Conservation (phyloP, 768 basidiomycete genomes). For the Hygrophorus pudorinus region DNA sequence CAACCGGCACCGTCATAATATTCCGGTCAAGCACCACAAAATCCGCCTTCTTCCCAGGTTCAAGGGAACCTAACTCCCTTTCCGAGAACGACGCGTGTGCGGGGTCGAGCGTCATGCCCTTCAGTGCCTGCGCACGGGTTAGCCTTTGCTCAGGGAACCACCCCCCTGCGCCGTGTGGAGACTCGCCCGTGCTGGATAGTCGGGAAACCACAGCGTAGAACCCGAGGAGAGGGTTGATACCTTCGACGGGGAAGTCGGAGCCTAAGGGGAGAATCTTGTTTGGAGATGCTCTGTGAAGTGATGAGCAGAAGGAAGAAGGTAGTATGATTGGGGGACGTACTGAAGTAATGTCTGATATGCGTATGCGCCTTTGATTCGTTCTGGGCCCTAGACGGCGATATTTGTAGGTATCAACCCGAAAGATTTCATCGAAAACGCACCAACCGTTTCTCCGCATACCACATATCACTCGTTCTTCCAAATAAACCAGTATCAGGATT, state of each 20-base stretch:
- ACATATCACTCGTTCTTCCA: slow-evolving; percentile 78
- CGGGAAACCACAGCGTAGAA: slow-evolving; percentile 87
- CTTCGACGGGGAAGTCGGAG: slow-evolving; percentile 91
- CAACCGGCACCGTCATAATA: slow-evolving; percentile 52
- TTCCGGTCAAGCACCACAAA: slow-evolving; percentile 77
- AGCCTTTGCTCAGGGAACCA: slow-evolving; percentile 79
- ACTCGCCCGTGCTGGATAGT: slow-evolving; percentile 53
- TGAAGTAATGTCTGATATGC: slow-evolving; percentile 73
- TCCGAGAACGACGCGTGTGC: slow-evolving; percentile 85
- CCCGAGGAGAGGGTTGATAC: slow-evolving; percentile 78
- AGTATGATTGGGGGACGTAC: slow-evolving; percentile 28
- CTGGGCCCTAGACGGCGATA: slow-evolving; percentile 44
- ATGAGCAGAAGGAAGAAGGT: not conserved
- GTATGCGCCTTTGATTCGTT: slow-evolving; percentile 81
- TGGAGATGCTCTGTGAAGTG: slow-evolving; percentile 34
- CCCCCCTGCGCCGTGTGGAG: slow-evolving; percentile 75
- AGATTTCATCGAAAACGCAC: slow-evolving; percentile 24
- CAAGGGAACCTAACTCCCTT: slow-evolving; percentile 58
- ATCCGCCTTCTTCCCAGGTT: slow-evolving; percentile 75
- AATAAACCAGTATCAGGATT: not conserved
- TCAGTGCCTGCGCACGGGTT: slow-evolving; percentile 72
- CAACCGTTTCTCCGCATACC: slow-evolving; percentile 78
- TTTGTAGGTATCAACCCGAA: not conserved
- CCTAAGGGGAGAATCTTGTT: slow-evolving; percentile 66
- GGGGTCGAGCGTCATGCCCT: slow-evolving; percentile 84